These are phyloP conservation scores for Ogataea trehaloabstinens DNA, from an alignment of 805 yeast species.

Conservation along the genomic window DNA sequence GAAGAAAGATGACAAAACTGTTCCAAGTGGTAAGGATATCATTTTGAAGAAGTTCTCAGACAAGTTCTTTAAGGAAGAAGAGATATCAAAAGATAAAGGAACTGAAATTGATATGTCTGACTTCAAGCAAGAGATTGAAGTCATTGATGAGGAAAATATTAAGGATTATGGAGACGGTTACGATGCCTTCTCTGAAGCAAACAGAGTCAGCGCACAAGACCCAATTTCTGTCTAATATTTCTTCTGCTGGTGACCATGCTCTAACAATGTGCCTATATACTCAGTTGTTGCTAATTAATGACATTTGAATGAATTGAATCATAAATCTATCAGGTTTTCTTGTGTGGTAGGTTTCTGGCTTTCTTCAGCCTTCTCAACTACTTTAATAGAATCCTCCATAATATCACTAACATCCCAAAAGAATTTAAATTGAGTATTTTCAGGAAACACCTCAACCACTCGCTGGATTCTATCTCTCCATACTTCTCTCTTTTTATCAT, in stretches of 20 bases:
- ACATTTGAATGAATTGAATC: not conserved
- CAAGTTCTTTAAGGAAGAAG: constrained; percentile 54
- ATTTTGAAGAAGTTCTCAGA: constrained; percentile 59
- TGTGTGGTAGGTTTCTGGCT: not conserved
- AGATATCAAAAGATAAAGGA: constrained; percentile 43
- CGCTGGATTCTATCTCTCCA: constrained; percentile 56
- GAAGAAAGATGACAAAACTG: constrained; percentile 42
- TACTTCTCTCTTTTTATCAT: constrained; percentile 49
- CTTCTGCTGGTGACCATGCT: too few relatives aligned
- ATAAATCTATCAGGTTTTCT: constrained; percentile 4
- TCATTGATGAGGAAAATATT: constrained; percentile 48
- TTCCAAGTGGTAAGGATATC: constrained; percentile 66
- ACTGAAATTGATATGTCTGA: constrained; percentile 57
- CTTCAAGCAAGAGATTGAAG: constrained; percentile 56
- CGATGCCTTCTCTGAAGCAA: constrained; percentile 35
- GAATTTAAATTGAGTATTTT: constrained; percentile 36
- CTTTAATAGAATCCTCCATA: constrained; percentile 30
- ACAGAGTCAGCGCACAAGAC: constrained; percentile 7
- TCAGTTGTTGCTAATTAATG: not conserved
- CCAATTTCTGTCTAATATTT: not conserved
- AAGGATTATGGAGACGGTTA: constrained; percentile 76
- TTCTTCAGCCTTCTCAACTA: constrained; percentile 7
- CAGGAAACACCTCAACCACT: constrained; percentile 41
- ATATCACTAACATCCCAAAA: constrained; percentile 45
- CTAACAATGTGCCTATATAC: too few relatives aligned